Conservation (phyloP, 306 rosid genomes). For the Luffa aegyptiaca region DNA sequence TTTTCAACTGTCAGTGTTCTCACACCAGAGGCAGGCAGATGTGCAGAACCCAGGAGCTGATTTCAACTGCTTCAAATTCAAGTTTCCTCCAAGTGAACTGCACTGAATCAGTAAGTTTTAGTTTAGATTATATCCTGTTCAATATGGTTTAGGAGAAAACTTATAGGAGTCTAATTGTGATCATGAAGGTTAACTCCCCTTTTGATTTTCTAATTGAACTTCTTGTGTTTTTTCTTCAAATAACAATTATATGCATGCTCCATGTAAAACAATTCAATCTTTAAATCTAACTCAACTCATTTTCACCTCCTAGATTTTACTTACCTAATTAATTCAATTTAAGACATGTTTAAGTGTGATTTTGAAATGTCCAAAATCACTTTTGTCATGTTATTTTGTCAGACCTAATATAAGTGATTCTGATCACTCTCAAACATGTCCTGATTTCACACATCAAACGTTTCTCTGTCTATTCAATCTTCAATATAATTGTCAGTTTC, state of each 20-base stretch:
- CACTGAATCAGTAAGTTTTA: neutral
- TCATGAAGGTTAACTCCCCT: neutral
- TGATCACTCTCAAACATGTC: too few species aligned
- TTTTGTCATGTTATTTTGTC: too few species aligned
- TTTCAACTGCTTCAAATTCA: constrained; percentile 5
- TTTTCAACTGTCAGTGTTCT: constrained; percentile 8
- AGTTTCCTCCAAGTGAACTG: neutral
- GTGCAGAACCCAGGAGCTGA: constrained; percentile 1
- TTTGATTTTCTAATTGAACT: neutral
- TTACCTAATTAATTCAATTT: neutral
- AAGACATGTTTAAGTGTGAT: too few species aligned
- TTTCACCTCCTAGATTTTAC: neutral
- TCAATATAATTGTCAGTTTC: neutral
- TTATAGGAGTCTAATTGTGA: neutral
- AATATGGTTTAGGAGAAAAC: neutral
- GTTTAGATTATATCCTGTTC: neutral
- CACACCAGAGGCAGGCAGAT: neutral
- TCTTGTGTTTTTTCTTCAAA: neutral
- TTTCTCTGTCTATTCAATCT: neutral
- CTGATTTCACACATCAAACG: too few species aligned
- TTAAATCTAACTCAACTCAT: neutral
- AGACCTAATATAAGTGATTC: too few species aligned
- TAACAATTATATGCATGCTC: neutral
- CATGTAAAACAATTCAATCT: neutral
- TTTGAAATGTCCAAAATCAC: too few species aligned